Evolutionary conservation across 1,284 basidiomycete genomes (phyloP).

Genomic region (Golubevia pallescens): DNA sequence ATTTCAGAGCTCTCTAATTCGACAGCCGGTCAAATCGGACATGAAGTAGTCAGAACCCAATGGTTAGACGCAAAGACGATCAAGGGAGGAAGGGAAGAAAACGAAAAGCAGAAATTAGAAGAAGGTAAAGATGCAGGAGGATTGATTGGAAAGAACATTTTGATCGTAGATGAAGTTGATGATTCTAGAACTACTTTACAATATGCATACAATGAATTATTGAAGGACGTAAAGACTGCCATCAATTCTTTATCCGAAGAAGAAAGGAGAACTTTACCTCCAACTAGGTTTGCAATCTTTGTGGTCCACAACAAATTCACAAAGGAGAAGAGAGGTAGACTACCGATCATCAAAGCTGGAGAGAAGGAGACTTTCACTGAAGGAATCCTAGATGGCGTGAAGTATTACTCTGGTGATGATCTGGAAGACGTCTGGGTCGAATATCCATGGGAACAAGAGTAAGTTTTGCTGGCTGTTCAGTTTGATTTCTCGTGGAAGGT

Average conservation of each 20-base stretch:
- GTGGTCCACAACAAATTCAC: constrained; percentile 58
- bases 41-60: constrained; percentile 60
- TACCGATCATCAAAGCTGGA: constrained; percentile 34
- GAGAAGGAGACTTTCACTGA: constrained; percentile 33
- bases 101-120: constrained; percentile 20
- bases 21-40: constrained; percentile 57
- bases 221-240: constrained; percentile 52
- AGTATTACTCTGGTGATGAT: constrained; percentile 59
- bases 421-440: constrained; percentile 60
- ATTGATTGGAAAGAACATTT: constrained; percentile 60
- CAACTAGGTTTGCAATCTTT: constrained; percentile 60
- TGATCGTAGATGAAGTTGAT: constrained; percentile 64
- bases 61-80: constrained; percentile 52
- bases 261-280: constrained; percentile 39
- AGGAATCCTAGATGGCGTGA: constrained; percentile 49
- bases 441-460: constrained; percentile 59
- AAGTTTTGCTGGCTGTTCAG: constrained; percentile 5
- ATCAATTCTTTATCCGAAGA: constrained; percentile 39
- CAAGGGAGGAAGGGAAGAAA: background rate
- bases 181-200: constrained; percentile 61
- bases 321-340: constrained; percentile 48
- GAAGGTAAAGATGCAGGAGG: constrained; percentile 51
- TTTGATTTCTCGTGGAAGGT: background rate
- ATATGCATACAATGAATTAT: constrained; percentile 60
- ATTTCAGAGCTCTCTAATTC: constrained; percentile 17